Base-by-base conservation (phyloP, 108 stramenopile species). In the Bacterosira constricta region DNA sequence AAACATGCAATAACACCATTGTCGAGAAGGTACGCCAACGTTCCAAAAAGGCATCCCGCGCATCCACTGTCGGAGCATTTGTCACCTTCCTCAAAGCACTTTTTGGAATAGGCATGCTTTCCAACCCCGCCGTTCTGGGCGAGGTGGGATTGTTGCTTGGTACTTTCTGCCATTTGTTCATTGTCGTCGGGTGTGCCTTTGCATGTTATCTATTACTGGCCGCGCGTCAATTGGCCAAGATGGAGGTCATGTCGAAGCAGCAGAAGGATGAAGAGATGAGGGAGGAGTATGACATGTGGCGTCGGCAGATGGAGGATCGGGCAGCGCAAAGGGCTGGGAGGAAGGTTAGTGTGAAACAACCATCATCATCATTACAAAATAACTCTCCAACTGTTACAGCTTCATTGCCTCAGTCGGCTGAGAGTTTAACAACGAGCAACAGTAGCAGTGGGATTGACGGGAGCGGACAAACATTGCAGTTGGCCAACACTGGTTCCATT, bases 21-120 rank as follows among this genome's bases (percentile, higher is more conserved):
- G 31, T 49, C 34, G 65, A 75, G 50, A 69, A 52, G 11, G 44
- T 39, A 26, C 64, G 58, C 39, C 57, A 65, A 50, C 63, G 77
- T 6, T 42, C 44, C 15, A 71, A 62, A 45, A 79, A 79, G 41
- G 70, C 65, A 3, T 36, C 36, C 8, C 29, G 75, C 11, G 80
- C 75, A 21, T 77, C 75, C 5, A 77, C 69, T 10, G 80, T 77
- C 15, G 75, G 75, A 41, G 80, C 80, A 9, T 81, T 81, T 25
- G 67, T 77, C 13, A 81, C 75, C 13, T 81, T 81, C 36, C 57
- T 77, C 34, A 81, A 81, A 39, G 75, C 80, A 18, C 53, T 81
- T 0, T 81, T 81, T 36, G 80, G 80, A 9, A 73, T 77, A 25
- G 66, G 73, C 25, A 77, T 81, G 73, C 50, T 81, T 23, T 77